A percentile compares a stretch with the other conserved stretches of the same genome.
These are phyloP conservation scores for Populus hybrid DNA, from an alignment of 441 rosid genomes.

Conservation along the genomic window DNA sequence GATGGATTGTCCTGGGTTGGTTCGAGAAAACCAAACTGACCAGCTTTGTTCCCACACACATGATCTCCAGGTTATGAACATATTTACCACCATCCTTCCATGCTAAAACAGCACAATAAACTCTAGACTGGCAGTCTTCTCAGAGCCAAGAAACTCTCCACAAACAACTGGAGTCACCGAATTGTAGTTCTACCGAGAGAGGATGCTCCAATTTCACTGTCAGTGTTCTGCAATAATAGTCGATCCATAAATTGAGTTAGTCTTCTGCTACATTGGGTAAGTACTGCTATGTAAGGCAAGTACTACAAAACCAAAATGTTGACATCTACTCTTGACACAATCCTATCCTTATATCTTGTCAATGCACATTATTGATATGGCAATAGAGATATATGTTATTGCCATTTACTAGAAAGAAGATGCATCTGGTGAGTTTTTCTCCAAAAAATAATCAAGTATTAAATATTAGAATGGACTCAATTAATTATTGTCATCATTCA, in stretches of 20 bases:
- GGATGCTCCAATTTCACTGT: slow-evolving; percentile 82
- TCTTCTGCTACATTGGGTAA: neutral
- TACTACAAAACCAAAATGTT: neutral
- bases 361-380: neutral
- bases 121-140: neutral
- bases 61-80: neutral
- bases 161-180: slow-evolving; percentile 33
- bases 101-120: neutral
- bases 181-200: slow-evolving; percentile 79
- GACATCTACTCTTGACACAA: neutral
- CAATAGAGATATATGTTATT: neutral
- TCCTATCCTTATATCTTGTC: neutral
- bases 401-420: neutral
- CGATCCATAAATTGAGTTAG: neutral
- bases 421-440: neutral
- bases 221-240: slow-evolving; percentile 60
- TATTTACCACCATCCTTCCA: neutral
- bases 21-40: slow-evolving; percentile 18
- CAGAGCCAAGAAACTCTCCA: too few species aligned
- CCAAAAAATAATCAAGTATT: neutral
- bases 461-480: neutral
- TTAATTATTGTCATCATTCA: neutral
- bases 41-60: neutral
- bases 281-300: neutral
- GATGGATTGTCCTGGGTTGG: slow-evolving; percentile 16